These are phyloP conservation scores for Paramecium pentaurelia DNA, from an alignment of 73 alveolate species.

Conservation along the genomic window DNA sequence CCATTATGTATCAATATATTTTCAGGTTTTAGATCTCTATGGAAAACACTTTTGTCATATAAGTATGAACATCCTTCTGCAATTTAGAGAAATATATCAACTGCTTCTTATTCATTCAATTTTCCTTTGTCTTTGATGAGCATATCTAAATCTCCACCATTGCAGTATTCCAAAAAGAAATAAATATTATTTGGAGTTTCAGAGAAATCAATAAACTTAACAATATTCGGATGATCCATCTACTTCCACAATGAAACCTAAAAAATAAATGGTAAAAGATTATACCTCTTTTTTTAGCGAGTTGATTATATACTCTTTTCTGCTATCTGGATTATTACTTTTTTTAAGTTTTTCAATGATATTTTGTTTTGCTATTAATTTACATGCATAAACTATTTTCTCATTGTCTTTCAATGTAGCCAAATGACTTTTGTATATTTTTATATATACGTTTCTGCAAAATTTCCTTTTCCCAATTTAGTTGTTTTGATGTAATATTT, in stretches of 20 bases:
- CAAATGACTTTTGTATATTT: background rate
- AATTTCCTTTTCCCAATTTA: constrained; percentile 57
- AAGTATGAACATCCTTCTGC: constrained; percentile 54
- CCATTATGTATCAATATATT: constrained; percentile 60
- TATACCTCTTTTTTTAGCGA: constrained; percentile 54
- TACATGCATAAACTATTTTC: constrained; percentile 54
- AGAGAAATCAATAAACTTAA: constrained; percentile 62
- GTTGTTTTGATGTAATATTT: constrained; percentile 56
- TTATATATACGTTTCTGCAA: constrained; percentile 50
- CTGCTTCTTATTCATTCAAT: constrained; percentile 41
- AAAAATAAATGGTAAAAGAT: background rate
- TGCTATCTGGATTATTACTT: constrained; percentile 52
- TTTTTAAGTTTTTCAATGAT: constrained; percentile 47
- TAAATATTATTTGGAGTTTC: constrained; percentile 62
- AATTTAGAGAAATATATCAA: constrained; percentile 3
- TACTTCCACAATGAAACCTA: constrained; percentile 56
- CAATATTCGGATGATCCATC: constrained; percentile 61
- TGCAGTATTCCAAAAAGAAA: constrained; percentile 60
- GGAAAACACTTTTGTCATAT: constrained; percentile 46
- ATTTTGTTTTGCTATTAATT: constrained; percentile 56
- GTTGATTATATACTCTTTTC: constrained; percentile 56
- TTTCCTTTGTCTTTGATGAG: constrained; percentile 49
- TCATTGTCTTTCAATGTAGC: constrained; percentile 58
- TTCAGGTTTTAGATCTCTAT: constrained; percentile 61
- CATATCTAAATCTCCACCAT: constrained; percentile 59